A percentile compares a stretch with the other conserved stretches of the same genome.
Evolutionary conservation across 225 moss, liverwort and hornwort genomes (phyloP).

Genomic region (Marchantia polymorpha): DNA sequence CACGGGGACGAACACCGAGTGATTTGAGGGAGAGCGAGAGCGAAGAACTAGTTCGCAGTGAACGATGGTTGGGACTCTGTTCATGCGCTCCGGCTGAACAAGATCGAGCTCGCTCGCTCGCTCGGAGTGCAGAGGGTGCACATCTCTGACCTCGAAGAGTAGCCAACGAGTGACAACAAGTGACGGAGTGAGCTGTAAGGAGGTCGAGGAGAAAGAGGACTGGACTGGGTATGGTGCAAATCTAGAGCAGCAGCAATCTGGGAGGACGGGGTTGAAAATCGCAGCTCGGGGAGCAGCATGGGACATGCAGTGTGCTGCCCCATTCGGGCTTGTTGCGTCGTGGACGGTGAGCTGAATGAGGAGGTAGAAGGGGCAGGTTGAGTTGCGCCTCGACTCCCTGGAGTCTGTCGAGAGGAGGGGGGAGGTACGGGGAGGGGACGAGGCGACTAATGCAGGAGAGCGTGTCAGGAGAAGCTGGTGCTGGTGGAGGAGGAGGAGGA

Average conservation of each 20-base stretch:
- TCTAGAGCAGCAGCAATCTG: not conserved
- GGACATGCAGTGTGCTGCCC: conserved; percentile 16
- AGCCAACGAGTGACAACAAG: not conserved
- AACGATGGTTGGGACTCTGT: not conserved
- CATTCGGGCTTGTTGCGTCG: conserved; percentile 13
- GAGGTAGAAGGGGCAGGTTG: conserved; percentile 27
- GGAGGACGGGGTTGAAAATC: not conserved
- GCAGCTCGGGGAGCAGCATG: conserved; percentile 23
- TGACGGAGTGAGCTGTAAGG: not conserved
- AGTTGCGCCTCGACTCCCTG: conserved; percentile 2
- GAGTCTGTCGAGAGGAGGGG: not conserved
- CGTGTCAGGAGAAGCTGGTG: conserved; percentile 34
- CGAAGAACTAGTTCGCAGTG: not conserved
- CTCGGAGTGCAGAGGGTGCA: not conserved
- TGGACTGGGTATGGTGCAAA: not conserved
- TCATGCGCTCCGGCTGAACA: not conserved
- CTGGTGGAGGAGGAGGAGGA: conserved; percentile 13
- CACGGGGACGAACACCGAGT: no score
- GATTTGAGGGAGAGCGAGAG: not conserved
- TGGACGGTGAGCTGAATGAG: conserved; percentile 25
- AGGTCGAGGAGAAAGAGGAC: not conserved
- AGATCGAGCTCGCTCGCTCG: not conserved
- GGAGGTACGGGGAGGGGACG: conserved; percentile 5
- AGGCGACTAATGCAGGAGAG: conserved; percentile 49
- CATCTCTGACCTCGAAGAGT: no score